phyloP scores from a whole-genome alignment of 139 green algal species.

The Monoraphidium neglectum region DNA sequence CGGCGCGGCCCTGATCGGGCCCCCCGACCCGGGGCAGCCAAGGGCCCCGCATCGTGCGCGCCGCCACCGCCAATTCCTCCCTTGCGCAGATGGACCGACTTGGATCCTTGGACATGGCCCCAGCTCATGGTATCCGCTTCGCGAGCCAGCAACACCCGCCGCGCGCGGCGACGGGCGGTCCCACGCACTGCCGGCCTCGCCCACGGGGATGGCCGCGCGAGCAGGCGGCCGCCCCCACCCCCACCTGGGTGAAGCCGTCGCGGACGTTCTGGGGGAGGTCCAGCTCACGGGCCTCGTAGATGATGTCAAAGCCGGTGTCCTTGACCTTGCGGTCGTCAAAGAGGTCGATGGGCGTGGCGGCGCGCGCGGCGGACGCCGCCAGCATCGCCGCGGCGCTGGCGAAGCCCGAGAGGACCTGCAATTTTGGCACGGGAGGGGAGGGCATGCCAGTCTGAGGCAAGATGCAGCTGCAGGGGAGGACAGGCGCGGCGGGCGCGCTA shows the following conservation, averaged over 20 bases:
- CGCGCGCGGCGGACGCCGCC: slow-evolving; percentile 37
- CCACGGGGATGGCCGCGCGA: too few relatives aligned
- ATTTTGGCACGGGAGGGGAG: neutral
- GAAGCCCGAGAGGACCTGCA: slow-evolving; percentile 74
- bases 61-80: too few relatives aligned
- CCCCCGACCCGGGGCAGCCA: too few relatives aligned
- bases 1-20: too few relatives aligned
- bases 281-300: slow-evolving; percentile 94
- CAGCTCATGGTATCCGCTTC: too few relatives aligned
- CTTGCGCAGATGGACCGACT: too few relatives aligned
- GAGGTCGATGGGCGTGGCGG: slow-evolving; percentile 70
- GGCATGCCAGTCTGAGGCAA: neutral
- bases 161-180: too few relatives aligned
- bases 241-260: slow-evolving; percentile 74
- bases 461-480: neutral
- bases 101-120: too few relatives aligned
- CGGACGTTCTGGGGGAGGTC: slow-evolving; percentile 72
- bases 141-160: too few relatives aligned
- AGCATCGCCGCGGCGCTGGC: slow-evolving; percentile 62
- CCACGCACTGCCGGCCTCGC: too few relatives aligned
- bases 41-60: too few relatives aligned
- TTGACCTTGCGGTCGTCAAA: slow-evolving; percentile 75
- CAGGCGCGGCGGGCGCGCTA: neutral
- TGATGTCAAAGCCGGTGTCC: slow-evolving; percentile 64
- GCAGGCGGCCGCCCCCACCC: too few relatives aligned